Percentiles rank a stretch among this genome's conserved stretches.
Conservation (phyloP, 345 rosid species). For the Acer saccharum region DNA sequence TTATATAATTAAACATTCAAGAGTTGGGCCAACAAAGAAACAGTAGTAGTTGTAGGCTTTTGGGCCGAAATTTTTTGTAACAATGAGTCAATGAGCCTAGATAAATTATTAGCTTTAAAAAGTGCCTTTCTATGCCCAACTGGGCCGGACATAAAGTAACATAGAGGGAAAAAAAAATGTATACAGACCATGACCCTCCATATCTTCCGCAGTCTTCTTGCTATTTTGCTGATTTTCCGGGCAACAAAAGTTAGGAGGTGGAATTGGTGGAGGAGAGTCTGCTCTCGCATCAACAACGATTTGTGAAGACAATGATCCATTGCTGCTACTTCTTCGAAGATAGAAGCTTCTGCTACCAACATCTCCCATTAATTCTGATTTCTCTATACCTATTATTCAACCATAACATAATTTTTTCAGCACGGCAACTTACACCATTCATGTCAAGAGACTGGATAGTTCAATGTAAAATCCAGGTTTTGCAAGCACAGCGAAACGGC, state of each 20-base stretch:
- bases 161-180: neutral
- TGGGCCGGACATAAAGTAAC: too few relatives aligned
- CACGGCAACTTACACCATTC: neutral
- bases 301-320: slow-evolving; percentile 24
- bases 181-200: slow-evolving; percentile 68
- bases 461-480: too few relatives aligned
- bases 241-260: slow-evolving; percentile 44
- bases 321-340: slow-evolving; percentile 45
- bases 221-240: slow-evolving; percentile 48
- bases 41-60: too few relatives aligned
- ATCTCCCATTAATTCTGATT: too few relatives aligned
- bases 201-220: slow-evolving; percentile 54
- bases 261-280: slow-evolving; percentile 28
- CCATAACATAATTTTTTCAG: neutral
- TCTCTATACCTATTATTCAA: slow-evolving; percentile 60
- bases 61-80: too few relatives aligned
- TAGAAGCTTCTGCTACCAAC: slow-evolving; percentile 76
- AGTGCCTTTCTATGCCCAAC: neutral
- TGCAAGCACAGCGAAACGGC: too few relatives aligned
- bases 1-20: too few relatives aligned
- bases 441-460: too few relatives aligned
- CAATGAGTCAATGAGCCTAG: too few relatives aligned
- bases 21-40: too few relatives aligned
- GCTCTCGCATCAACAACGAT: slow-evolving; percentile 19
- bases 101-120: too few relatives aligned